Evolutionary conservation across 495 filamentous ascomycete genomes (phyloP), one percentile per base, ranked within the genome.

Genomic region (Aspergillus bridgeri): DNA sequence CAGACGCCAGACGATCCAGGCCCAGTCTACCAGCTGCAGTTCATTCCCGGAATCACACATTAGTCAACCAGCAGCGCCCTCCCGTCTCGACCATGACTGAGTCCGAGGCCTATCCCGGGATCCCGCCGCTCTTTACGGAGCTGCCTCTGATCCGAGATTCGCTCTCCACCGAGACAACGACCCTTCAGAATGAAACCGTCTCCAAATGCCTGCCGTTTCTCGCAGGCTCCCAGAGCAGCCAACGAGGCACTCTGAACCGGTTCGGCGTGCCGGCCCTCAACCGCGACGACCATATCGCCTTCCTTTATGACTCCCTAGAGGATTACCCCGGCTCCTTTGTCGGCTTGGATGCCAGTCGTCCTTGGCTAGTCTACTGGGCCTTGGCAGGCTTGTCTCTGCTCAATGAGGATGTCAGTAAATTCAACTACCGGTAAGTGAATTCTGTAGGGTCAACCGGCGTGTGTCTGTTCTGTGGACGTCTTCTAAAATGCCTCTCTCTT

Each of bases 341-440:
- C 20, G 74, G 74, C 1, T 79, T 89, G 50, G 94, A 98, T 75
- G 86, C 94, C 17, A 89, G 86, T 63, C 79, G 94, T 48, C 91
- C 94, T 2, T 98, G 94, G 94, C 81, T 96, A 63, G 73, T 94
- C 60, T 98, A 98, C 73, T 98, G 94, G 94, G 86, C 82, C 44
- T 73, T 98, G 27, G 81, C 83, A 9, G 90, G 82, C 0, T 77
- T 98, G 22, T 74, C 79, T 42, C 70, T 90, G 20, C 77, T 98
- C 42, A 91, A 90, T 20, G 83, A 89, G 61, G 90, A 96, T 67
- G 76, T 93, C 18, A 82, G 79, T 29, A 64, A 70, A 57, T 92
- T 91, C 65, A 81, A 86, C 42, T 75, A 88, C 54, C 78, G 81
- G 81, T 84, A 73, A 65, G 79, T 68, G 29, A 45, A 33, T 24